Evolutionary conservation across 257 asterid species (phyloP).

Genomic region (Primulina tabacum): DNA sequence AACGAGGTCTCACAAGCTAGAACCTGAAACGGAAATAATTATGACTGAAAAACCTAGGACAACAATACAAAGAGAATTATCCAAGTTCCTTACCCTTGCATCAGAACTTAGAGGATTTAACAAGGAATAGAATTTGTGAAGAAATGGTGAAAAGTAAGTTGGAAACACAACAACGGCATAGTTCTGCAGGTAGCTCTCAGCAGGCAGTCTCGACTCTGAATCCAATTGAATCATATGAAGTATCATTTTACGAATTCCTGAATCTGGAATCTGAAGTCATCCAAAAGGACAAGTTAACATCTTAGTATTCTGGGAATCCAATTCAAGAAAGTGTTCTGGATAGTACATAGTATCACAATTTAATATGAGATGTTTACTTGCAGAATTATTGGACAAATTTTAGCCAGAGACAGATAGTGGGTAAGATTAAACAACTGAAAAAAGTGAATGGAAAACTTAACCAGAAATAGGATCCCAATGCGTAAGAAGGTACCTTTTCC

Average conservation of each 20-base stretch:
- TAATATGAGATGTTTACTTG: constrained; percentile 17
- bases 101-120: constrained; percentile 88
- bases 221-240: constrained; percentile 98
- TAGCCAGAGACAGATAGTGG: constrained; percentile 5
- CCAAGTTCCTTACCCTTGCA: constrained; percentile 71
- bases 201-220: constrained; percentile 82
- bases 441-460: constrained; percentile 11
- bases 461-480: constrained; percentile 1
- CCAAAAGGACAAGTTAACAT: constrained; percentile 22
- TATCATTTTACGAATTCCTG: constrained; percentile 95
- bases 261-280: constrained; percentile 82
- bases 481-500: constrained; percentile 63
- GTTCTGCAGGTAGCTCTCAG: constrained; percentile 86
- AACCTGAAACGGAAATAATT: constrained; percentile 56
- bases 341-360: constrained; percentile 5
- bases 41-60: constrained; percentile 22
- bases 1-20: constrained; percentile 87
- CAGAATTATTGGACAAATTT: constrained; percentile 14
- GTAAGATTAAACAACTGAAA: neutral
- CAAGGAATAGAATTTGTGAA: constrained; percentile 82
- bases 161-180: constrained; percentile 88
- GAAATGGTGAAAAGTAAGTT: constrained; percentile 90
- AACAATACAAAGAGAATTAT: constrained; percentile 14
- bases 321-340: constrained; percentile 16
- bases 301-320: constrained; percentile 20